phyloP scores from a whole-genome alignment of 306 rosid species.

The Herpetospermum pedunculosum region DNA sequence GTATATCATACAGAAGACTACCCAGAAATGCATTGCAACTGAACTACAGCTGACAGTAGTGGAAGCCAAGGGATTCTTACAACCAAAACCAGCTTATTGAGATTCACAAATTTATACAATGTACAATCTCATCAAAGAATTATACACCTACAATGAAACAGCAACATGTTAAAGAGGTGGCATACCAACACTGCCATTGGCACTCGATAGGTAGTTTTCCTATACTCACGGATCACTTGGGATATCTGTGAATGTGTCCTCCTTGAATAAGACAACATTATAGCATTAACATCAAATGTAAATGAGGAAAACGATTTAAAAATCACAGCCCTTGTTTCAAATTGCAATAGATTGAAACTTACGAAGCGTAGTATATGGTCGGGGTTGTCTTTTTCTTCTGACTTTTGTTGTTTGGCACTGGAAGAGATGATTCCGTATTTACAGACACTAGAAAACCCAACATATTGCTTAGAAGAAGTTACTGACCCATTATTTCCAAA shows the following conservation, averaged over 20 bases:
- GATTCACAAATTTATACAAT: not conserved
- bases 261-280: slow-evolving; percentile 35
- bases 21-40: not conserved
- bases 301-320: not conserved
- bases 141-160: not conserved
- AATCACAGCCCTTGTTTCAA: not conserved
- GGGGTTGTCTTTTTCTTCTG: slow-evolving; percentile 59
- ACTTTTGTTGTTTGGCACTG: slow-evolving; percentile 28
- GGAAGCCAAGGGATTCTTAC: not conserved
- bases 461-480: not conserved
- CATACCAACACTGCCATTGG: slow-evolving; percentile 90
- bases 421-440: slow-evolving; percentile 23
- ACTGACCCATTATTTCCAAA: not conserved
- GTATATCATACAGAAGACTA: not conserved
- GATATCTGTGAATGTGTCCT: slow-evolving; percentile 94
- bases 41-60: not conserved
- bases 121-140: not conserved
- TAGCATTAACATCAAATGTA: not conserved
- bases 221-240: slow-evolving; percentile 73
- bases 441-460: slow-evolving; percentile 26
- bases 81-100: not conserved
- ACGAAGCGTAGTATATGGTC: slow-evolving; percentile 78
- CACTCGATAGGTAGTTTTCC: slow-evolving; percentile 76
- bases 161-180: slow-evolving; percentile 6
- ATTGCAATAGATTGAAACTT: slow-evolving; percentile 16